These are phyloP conservation scores for Hymenoscyphus salicellus DNA, from an alignment of 2,329 filamentous ascomycete species.

Conservation along the genomic window DNA sequence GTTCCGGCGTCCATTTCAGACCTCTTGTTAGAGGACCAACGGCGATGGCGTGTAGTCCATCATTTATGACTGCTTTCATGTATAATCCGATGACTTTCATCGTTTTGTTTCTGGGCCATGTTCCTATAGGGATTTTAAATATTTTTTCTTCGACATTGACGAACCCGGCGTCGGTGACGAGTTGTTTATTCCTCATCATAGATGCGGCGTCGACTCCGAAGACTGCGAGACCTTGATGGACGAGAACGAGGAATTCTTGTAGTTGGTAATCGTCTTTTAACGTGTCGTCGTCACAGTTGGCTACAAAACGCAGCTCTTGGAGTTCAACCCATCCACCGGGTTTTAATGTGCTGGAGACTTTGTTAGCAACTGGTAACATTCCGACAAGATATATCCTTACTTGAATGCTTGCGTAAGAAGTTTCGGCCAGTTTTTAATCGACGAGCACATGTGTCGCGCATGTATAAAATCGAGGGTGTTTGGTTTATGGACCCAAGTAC, in stretches of 20 bases:
- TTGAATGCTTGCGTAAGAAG: conserved; percentile 30
- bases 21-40: conserved; percentile 24
- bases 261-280: conserved; percentile 15
- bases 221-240: conserved; percentile 12
- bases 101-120: conserved; percentile 47
- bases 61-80: conserved; percentile 10
- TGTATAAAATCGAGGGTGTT: conserved; percentile 60
- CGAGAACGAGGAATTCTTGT: conserved; percentile 5
- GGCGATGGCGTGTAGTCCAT: conserved; percentile 21
- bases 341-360: conserved; percentile 13
- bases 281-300: conserved; percentile 33
- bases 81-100: conserved; percentile 44
- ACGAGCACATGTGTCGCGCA: conserved; percentile 51
- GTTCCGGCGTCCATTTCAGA: conserved; percentile 21
- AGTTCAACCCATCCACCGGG: conserved; percentile 23
- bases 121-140: conserved; percentile 47
- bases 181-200: conserved; percentile 11
- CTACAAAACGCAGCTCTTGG: conserved; percentile 42
- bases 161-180: conserved; percentile 38
- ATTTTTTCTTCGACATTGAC: conserved; percentile 40
- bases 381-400: conserved; percentile 3
- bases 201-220: conserved; percentile 15
- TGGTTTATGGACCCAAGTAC: conserved; percentile 45
- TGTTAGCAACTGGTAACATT: conserved; percentile 1
- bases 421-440: conserved; percentile 51